phyloP scores from a whole-genome alignment of 331 rosid species.

The Saraca asoca region DNA sequence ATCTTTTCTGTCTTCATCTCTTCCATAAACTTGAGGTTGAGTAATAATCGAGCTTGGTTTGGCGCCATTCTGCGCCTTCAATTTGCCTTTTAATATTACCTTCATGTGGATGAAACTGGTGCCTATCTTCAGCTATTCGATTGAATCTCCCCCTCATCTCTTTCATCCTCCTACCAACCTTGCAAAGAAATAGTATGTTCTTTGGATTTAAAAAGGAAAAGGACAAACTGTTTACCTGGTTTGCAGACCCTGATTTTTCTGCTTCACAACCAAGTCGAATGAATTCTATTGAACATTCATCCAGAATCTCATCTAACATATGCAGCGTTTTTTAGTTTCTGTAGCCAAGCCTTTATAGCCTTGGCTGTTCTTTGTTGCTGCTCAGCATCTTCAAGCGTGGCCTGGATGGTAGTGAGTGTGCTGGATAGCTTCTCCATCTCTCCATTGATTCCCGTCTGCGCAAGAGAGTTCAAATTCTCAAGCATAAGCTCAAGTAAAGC shows the following conservation, averaged over 20 bases:
- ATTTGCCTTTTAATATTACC: too few relatives aligned
- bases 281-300: constrained; percentile 6
- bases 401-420: constrained; percentile 14
- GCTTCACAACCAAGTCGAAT: background rate
- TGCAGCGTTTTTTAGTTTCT: constrained; percentile 15
- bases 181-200: background rate
- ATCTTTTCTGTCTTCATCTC: constrained; percentile 25
- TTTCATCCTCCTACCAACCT: background rate
- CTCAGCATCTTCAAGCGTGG: constrained; percentile 33
- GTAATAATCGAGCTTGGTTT: constrained; percentile 15
- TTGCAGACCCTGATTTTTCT: too few relatives aligned
- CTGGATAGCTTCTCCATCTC: constrained; percentile 26
- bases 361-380: constrained; percentile 1
- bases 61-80: constrained; percentile 1
- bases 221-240: too few relatives aligned
- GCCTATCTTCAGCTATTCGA: background rate
- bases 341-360: constrained; percentile 23
- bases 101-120: background rate
- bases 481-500: background rate
- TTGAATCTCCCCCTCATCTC: background rate
- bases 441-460: background rate
- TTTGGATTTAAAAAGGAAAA: background rate
- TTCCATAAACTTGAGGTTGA: constrained; percentile 13
- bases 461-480: background rate
- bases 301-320: constrained; percentile 29